These are phyloP conservation scores for Paecilomyces sp. DNA, from an alignment of 2,329 filamentous ascomycete genomes.

Conservation along the genomic window DNA sequence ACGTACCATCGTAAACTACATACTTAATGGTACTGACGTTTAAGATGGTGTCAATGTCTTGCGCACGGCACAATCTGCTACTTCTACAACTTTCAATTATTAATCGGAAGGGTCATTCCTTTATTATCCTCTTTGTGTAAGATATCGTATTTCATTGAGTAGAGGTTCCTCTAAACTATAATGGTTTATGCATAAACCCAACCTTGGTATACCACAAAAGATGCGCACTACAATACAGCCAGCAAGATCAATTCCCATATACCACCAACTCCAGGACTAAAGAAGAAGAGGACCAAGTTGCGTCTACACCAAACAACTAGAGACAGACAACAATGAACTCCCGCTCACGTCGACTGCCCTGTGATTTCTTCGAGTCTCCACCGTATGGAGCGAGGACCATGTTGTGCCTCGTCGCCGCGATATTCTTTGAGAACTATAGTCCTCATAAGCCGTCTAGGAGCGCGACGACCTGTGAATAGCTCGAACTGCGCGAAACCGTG, in stretches of 20 bases:
- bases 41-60: background rate
- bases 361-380: conserved; percentile 23
- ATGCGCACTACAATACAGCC: background rate
- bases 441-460: conserved; percentile 28
- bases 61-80: background rate
- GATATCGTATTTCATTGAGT: background rate
- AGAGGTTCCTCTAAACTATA: background rate
- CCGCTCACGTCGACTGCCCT: conserved; percentile 21
- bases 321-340: background rate
- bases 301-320: background rate
- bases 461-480: conserved; percentile 31
- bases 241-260: background rate
- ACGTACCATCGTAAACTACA: background rate
- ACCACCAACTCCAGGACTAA: background rate
- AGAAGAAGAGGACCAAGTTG: background rate
- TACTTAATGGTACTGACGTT: background rate
- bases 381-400: conserved; percentile 21
- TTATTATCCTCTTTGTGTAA: background rate
- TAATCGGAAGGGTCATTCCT: background rate
- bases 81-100: background rate
- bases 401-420: conserved; percentile 24
- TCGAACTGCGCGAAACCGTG: conserved; percentile 36
- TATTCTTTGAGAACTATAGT: conserved; percentile 29
- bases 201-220: background rate
- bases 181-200: background rate